Evolutionary conservation across 306 rosid genomes (phyloP).

Genomic region (Phaseolus lunatus): DNA sequence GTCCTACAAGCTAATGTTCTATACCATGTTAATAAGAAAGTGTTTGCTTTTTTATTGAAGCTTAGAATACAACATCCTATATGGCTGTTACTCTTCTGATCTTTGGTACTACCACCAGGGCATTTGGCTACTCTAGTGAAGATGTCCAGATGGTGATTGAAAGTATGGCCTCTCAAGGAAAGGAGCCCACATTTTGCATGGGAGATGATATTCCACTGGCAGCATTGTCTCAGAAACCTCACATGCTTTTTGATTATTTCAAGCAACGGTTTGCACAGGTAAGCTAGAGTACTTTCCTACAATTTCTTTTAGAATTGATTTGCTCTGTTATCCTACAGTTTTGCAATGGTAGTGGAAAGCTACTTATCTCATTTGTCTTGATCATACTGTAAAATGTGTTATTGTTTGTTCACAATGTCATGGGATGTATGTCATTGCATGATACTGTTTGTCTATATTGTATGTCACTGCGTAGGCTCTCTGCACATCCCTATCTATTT

Average conservation of each 20-base stretch:
- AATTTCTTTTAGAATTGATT: slow-evolving; percentile 23
- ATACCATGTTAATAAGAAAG: slow-evolving; percentile 36
- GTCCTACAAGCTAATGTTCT: too few species aligned
- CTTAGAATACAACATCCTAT: slow-evolving; percentile 34
- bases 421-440: not conserved
- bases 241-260: slow-evolving; percentile 93
- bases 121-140: slow-evolving; percentile 98
- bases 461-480: slow-evolving; percentile 27
- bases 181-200: slow-evolving; percentile 99
- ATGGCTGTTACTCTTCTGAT: slow-evolving; percentile 46
- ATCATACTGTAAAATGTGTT: not conserved
- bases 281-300: slow-evolving; percentile 37
- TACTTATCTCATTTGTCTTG: slow-evolving; percentile 19
- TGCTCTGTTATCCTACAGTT: slow-evolving; percentile 1
- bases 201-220: slow-evolving; percentile 97
- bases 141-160: slow-evolving; percentile 99
- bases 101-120: slow-evolving; percentile 70
- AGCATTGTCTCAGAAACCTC: slow-evolving; percentile 89
- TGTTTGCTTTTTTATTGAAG: slow-evolving; percentile 41
- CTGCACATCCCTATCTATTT: slow-evolving; percentile 1
- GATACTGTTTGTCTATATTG: not conserved
- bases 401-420: slow-evolving; percentile 18
- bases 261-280: slow-evolving; percentile 99
- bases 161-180: slow-evolving; percentile 97
- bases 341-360: slow-evolving; percentile 5